Percentiles rank a stretch among this genome's conserved stretches.
These are phyloP conservation scores for Fomitopsis pinicola DNA, from an alignment of 1,284 basidiomycete genomes.

Conservation along the genomic window DNA sequence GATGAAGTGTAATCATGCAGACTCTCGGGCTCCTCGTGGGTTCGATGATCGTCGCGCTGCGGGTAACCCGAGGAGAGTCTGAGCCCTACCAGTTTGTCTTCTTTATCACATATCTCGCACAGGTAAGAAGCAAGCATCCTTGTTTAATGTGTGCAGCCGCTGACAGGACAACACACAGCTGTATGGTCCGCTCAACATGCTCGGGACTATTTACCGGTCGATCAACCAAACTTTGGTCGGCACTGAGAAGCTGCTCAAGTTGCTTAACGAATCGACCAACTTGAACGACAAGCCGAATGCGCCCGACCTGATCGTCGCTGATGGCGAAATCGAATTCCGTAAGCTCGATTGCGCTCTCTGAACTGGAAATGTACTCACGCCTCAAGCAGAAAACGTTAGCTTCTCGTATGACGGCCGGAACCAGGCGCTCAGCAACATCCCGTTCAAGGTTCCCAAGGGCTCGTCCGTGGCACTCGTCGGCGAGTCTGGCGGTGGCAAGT, in stretches of 20 bases:
- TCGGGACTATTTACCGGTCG: constrained; percentile 70
- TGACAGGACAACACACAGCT: constrained; percentile 41
- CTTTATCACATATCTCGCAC: constrained; percentile 78
- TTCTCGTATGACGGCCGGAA: constrained; percentile 81
- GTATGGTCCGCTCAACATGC: constrained; percentile 69
- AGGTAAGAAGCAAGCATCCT: constrained; percentile 40
- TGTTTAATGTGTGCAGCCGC: background rate
- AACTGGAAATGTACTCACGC: constrained; percentile 1
- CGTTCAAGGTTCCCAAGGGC: constrained; percentile 80
- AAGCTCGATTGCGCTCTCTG: background rate
- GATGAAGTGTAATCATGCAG: constrained; percentile 28
- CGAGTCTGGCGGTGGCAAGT: constrained; percentile 78
- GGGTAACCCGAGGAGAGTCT: constrained; percentile 50
- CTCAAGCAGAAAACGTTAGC: constrained; percentile 60
- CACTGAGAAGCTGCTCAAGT: constrained; percentile 71
- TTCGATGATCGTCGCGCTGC: constrained; percentile 68
- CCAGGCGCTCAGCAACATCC: constrained; percentile 71
- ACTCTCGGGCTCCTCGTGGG: constrained; percentile 75
- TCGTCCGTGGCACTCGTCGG: constrained; percentile 81
- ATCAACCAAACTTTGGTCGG: constrained; percentile 79
- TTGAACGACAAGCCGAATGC: constrained; percentile 79
- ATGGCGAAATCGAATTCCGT: constrained; percentile 86
- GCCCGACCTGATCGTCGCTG: constrained; percentile 65
- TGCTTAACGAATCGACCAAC: constrained; percentile 76
- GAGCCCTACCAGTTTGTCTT: constrained; percentile 63